Conservation (phyloP, 2,329 filamentous ascomycete species). For the Aspergillus fructus region DNA sequence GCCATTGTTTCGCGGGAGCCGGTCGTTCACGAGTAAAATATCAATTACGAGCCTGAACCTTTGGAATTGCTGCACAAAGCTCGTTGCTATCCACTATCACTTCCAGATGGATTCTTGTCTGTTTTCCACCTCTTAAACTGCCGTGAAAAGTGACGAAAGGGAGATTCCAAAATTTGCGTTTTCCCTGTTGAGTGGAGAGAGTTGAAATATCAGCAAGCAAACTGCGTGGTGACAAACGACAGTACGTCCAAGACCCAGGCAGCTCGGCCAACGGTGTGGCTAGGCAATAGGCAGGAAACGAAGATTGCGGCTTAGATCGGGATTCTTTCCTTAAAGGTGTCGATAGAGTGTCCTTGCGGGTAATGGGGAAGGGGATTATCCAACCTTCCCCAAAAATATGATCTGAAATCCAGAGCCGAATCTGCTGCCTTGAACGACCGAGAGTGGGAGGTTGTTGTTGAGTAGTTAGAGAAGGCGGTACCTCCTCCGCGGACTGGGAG, state of each 20-base stretch:
- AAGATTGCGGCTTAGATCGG: slow-evolving; percentile 5
- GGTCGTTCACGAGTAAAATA: not conserved
- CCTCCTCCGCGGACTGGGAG: slow-evolving; percentile 4
- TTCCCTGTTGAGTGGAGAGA: not conserved
- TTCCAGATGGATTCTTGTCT: slow-evolving; percentile 1
- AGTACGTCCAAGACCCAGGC: slow-evolving; percentile 5
- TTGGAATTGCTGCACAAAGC: slow-evolving; percentile 12
- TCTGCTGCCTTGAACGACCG: not conserved
- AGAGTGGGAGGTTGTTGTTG: slow-evolving; percentile 2
- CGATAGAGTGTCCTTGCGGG: not conserved
- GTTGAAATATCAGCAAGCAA: not conserved
- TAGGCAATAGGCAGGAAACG: slow-evolving; percentile 9
- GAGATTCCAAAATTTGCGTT: not conserved
- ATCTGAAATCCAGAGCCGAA: not conserved
- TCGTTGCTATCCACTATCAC: slow-evolving; percentile 15
- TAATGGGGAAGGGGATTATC: slow-evolving; percentile 3
- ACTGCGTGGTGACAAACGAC: slow-evolving; percentile 6
- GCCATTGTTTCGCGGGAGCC: slow-evolving; percentile 25
- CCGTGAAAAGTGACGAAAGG: not conserved
- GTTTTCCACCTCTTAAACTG: not conserved
- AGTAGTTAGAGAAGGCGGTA: slow-evolving; percentile 8
- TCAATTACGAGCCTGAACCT: slow-evolving; percentile 5
- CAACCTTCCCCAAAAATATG: slow-evolving; percentile 6
- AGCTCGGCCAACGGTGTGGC: slow-evolving; percentile 6
- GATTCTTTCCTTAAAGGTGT: not conserved